Base-by-base conservation (phyloP, 176 grass and related monocot species). In the Cocos nucifera region DNA sequence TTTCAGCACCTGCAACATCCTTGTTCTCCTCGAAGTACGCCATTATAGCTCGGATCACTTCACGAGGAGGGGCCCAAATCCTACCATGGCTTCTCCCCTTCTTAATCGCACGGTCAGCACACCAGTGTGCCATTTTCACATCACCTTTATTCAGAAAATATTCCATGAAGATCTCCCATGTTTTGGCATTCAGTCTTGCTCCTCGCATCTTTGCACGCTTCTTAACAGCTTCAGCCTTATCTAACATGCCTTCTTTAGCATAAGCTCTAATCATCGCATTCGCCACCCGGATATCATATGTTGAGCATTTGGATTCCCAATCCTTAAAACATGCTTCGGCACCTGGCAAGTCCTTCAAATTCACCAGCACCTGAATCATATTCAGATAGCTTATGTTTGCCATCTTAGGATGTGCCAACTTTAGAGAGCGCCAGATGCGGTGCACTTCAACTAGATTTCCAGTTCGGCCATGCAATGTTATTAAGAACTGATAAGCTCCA, bases 261-360 rank as follows among this genome's bases (percentile, higher is more conserved):
- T 97, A 97, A 50, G 84, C 93, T 77, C 58, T 97, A n/a, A 97
- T 91, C 78, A 97, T 77, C 28, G 84, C 93, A 67, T 97, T 97
- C 16, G 84, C 87, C 58, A 97, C 63, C 54, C 93, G 66, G 64
- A 97, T 83, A 73, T 97, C 87, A 17, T 97, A 97, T 29, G 75
- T 73, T 65, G 76, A 75, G 54, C 65, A 78, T 16, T 76, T 71
- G 7, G 58, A 62, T 57, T 97, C 87, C 93, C 93, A 97, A 63
- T 88, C 87, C 66, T 97, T 91, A 50, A 97, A 97, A 44, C 84
- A 91, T 39, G 70, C 78, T 67, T 91, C 93, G 0, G 93, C 93
- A 61, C 78, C 93, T 49, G 93, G 61, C 24, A 97, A 70, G 88
- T 97, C 87, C 61, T 97, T 97, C 69, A 97, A 67, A 61, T 91